Conservation (phyloP, 768 basidiomycete genomes). For the Phanerochaete sordida region DNA sequence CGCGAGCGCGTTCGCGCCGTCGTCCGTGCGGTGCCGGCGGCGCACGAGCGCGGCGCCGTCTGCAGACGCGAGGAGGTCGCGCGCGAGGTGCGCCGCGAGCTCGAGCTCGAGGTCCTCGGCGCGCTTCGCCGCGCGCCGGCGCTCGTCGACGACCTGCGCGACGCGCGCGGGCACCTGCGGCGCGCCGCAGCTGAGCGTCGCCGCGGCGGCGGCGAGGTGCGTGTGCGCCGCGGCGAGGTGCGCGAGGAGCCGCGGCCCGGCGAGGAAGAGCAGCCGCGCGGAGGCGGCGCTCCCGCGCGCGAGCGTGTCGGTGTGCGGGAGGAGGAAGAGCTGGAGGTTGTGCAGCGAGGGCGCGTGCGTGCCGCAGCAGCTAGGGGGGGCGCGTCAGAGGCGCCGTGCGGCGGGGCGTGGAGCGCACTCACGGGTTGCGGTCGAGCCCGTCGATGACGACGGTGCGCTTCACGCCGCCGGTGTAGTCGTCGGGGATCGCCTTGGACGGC, state of each 20-base stretch:
- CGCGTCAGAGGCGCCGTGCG: neutral
- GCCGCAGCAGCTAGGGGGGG: conserved; percentile 51
- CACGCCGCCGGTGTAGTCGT: conserved; percentile 73
- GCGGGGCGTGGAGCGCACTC: conserved; percentile 23
- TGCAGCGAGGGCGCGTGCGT: conserved; percentile 80
- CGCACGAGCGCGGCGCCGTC: conserved; percentile 35
- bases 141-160: conserved; percentile 60
- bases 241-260: conserved; percentile 72
- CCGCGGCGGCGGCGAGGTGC: conserved; percentile 51
- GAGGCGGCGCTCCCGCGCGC: conserved; percentile 60
- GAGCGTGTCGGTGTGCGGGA: conserved; percentile 66
- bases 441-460: conserved; percentile 83
- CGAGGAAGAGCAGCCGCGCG: conserved; percentile 70
- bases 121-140: conserved; percentile 64
- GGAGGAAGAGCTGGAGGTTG: conserved; percentile 67
- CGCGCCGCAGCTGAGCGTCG: conserved; percentile 64
- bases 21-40: conserved; percentile 59
- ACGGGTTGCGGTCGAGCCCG: conserved; percentile 78
- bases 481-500: conserved; percentile 43
- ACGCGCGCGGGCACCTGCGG: conserved; percentile 68
- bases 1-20: conserved; percentile 51
- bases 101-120: conserved; percentile 67
- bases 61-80: conserved; percentile 26
- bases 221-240: conserved; percentile 59
- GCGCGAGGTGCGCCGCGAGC: conserved; percentile 48